Conservation (phyloP, 2,329 filamentous ascomycete genomes). For the Parastagonospora avenae region DNA sequence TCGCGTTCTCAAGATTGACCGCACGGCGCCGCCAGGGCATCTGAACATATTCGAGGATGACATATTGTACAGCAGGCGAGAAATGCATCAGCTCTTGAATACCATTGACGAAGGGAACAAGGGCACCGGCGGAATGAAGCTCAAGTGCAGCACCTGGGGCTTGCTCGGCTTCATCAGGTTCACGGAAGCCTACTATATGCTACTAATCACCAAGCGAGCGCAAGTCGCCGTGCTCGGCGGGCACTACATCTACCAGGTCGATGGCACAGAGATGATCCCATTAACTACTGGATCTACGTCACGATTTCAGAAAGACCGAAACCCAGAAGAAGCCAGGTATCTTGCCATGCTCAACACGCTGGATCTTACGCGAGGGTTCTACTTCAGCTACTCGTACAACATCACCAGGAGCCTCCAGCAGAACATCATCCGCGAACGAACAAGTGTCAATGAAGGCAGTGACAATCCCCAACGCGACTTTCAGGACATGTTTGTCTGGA, state of each 20-base stretch:
- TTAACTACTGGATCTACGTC: constrained; percentile 72
- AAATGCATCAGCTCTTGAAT: constrained; percentile 92
- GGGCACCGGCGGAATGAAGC: constrained; percentile 83
- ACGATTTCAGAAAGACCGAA: constrained; percentile 77
- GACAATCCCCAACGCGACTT: constrained; percentile 68
- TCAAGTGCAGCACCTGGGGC: constrained; percentile 91
- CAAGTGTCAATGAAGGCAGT: constrained; percentile 68
- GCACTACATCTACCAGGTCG: constrained; percentile 94
- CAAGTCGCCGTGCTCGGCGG: constrained; percentile 96
- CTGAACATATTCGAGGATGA: constrained; percentile 91
- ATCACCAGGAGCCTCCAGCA: constrained; percentile 90
- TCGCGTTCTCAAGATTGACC: constrained; percentile 91
- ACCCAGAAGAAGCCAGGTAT: constrained; percentile 88
- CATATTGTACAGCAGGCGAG: constrained; percentile 87
- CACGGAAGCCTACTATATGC: constrained; percentile 95
- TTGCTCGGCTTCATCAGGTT: constrained; percentile 94
- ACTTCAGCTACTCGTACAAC: constrained; percentile 98
- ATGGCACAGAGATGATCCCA: constrained; percentile 89
- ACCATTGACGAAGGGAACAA: constrained; percentile 96
- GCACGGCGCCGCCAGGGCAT: constrained; percentile 78
- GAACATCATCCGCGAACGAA: constrained; percentile 83
- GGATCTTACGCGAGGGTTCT: constrained; percentile 89
- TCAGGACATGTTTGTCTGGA: constrained; percentile 99
- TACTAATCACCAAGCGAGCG: constrained; percentile 92
- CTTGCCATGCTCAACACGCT: constrained; percentile 87